These are phyloP conservation scores for Penicillium ochrochloron DNA, from an alignment of 495 filamentous ascomycete species.

Conservation along the genomic window DNA sequence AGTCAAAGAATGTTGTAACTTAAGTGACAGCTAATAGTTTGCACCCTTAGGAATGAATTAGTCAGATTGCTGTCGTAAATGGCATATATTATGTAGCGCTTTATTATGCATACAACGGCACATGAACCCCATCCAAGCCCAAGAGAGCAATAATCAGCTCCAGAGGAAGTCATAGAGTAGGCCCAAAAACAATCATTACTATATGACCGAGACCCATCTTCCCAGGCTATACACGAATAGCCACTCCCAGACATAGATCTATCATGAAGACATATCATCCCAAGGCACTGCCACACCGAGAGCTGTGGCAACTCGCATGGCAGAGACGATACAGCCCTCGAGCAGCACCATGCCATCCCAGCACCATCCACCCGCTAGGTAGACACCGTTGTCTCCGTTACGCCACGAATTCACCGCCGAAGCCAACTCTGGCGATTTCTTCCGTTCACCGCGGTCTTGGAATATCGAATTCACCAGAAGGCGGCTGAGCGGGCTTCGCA, in stretches of 20 bases:
- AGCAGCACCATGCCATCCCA: conserved; percentile 69
- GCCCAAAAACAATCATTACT: not conserved
- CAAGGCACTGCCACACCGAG: conserved; percentile 56
- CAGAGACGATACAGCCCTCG: conserved; percentile 61
- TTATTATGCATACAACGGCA: conserved; percentile 7
- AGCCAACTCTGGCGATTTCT: not conserved
- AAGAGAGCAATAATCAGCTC: not conserved
- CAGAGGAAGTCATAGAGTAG: not conserved
- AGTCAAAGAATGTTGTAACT: not conserved
- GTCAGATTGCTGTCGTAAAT: conserved; percentile 5
- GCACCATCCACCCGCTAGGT: conserved; percentile 61
- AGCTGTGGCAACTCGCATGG: conserved; percentile 52
- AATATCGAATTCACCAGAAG: conserved; percentile 44
- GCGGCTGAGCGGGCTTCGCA: conserved; percentile 39
- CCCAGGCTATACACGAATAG: not conserved
- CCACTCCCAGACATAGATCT: not conserved
- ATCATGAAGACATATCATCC: conserved; percentile 16
- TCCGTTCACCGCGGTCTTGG: conserved; percentile 6
- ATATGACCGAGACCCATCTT: not conserved
- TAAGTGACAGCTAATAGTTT: not conserved
- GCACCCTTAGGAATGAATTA: not conserved
- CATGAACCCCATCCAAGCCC: not conserved
- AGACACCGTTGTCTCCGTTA: conserved; percentile 57
- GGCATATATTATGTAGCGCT: conserved; percentile 8
- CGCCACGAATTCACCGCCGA: conserved; percentile 36